Evolutionary conservation across 2,329 filamentous ascomycete species (phyloP), one percentile per base, ranked within the genome.

Genomic region (Lomentospora prolificans): DNA sequence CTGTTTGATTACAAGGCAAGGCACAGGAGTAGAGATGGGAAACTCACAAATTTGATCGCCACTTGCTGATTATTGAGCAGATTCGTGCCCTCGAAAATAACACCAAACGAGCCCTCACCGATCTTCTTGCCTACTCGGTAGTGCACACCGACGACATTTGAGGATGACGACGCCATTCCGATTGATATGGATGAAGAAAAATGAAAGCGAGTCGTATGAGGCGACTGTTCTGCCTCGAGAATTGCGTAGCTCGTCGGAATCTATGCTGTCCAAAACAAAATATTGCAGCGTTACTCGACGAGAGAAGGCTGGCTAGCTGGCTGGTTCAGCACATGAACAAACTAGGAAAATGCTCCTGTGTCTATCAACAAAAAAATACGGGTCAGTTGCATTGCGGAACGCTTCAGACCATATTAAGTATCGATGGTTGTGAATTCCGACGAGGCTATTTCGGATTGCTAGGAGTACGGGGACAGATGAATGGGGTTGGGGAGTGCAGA

Each of bases 91-190:
- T 97, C 94, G 68, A 97, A 97, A 69, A 97, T 96, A 65, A 97
- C 94, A 78, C 92, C 92, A 68, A 97, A 97, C 39, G 90, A 96
- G 62, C 92, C 92, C 82, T 97, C 94, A 71, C 94, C 94, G 65
- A 99, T 97, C 79, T 99, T 99, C 83, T 97, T 97, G 66, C 94
- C 94, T 63, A 99, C 94, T 63, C 94, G 84, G 74, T 99, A 99
- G 76, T 99, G 94, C 63, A 99, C 94, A 69, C 94, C 94, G 67
- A 97, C 94, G 64, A 99, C 94, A 74, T 97, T 97, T 60, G 90
- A 96, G 61, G 89, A 94, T 58, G 87, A 90, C 61, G 89, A 91
- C 58, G 89, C 84, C 89, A 94, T 94, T 69, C 66, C 69, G 69
- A 63, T 24, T 17, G 46, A 12, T 6, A 17, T 24, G 41, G 9